phyloP scores from a whole-genome alignment of 441 rosid species.

The Adansonia rubrostipa region DNA sequence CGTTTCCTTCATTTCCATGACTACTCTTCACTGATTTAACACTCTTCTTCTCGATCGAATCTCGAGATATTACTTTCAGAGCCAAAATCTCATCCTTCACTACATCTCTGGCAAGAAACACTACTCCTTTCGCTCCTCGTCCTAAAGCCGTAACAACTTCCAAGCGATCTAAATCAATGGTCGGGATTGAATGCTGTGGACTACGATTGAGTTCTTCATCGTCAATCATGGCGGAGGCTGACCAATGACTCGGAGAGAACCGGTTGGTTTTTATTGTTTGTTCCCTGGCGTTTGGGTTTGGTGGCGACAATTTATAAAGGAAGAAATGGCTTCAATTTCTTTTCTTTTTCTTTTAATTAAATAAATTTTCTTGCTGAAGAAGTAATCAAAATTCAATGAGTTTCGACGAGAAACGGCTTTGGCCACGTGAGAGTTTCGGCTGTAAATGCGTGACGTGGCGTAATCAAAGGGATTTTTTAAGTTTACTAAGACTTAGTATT shows the following conservation, averaged over 20 bases:
- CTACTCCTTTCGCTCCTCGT: conserved; percentile 86
- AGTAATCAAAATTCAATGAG: neutral
- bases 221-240: conserved; percentile 32
- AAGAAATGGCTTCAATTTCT: neutral
- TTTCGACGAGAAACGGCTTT: neutral
- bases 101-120: conserved; percentile 55
- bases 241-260: neutral
- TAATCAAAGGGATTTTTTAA: neutral
- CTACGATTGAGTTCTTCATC: neutral
- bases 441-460: conserved; percentile 18
- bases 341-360: neutral
- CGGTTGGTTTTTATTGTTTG: neutral
- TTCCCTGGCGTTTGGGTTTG: neutral
- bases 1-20: conserved; percentile 30
- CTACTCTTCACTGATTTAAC: neutral
- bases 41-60: conserved; percentile 55
- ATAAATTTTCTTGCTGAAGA: conserved; percentile 23
- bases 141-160: conserved; percentile 60
- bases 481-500: too few species aligned
- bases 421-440: conserved; percentile 20
- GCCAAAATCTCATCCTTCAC: conserved; percentile 48
- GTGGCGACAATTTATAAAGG: neutral
- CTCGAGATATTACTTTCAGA: conserved; percentile 66
- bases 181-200: conserved; percentile 28
- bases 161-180: conserved; percentile 44